Evolutionary conservation across 768 basidiomycete genomes (phyloP), one percentile per base, ranked within the genome.

Genomic region (Trametopsis cervina): DNA sequence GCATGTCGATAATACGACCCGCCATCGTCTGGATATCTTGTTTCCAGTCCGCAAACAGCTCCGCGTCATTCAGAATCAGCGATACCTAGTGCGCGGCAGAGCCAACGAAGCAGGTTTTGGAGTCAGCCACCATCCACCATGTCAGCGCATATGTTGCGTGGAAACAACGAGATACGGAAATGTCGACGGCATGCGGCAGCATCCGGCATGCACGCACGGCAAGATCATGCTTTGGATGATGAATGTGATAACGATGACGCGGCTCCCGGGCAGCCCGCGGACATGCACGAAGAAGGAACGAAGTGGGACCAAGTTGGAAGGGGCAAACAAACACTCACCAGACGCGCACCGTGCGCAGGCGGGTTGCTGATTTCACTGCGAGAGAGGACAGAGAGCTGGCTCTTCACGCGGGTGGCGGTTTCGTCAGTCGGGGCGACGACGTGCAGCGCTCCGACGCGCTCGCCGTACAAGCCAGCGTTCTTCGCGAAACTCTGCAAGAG

Each of bases 301-400:
- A n/a, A n/a, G n/a, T n/a, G n/a, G n/a, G n/a, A n/a, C n/a, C n/a
- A n/a, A 11, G n/a, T 39, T 22, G 45, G 13, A 38, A 35, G 25
- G 44, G 20, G 25, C 35, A 35, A 26, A 26, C 4, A 25, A 22
- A 24, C 37, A 66, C 82, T 68, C 60, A 88, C 91, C 63, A 96
- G 64, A 18, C 89, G 83, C 12, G 94, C 95, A 35, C 95, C 94
- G 61, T 93, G 82, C 13, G 86, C 77, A 2, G 93, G 92, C 20
- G 95, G 92, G 63, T 93, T 95, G 54, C 91, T 95, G 64, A 98
- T 98, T 66, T 97, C 87, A 51, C 90, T 89, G 56, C 96, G 78
- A 63, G 91, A 87, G 54, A 97, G 67, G 58, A 97, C 91, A 40
- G 91, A 89, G 53, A 96, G 69, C 69, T 96, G 94, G 58, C 87